phyloP scores from a whole-genome alignment of 345 rosid species.

The Fremontodendron californicum region DNA sequence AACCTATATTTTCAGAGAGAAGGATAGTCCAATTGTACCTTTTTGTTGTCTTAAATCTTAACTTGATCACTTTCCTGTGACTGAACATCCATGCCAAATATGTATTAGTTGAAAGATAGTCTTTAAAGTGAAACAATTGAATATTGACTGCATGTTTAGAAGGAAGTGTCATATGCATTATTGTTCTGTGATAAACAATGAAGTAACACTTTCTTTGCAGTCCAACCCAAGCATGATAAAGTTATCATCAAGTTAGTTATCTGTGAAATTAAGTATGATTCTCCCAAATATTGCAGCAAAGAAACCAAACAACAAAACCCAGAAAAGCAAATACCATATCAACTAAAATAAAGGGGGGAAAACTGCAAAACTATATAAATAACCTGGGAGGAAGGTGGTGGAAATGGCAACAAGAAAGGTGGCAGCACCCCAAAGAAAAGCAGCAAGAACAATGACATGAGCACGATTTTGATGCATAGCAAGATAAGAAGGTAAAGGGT shows the following conservation, averaged over 20 bases:
- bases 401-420: constrained; percentile 65
- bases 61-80: too few species aligned
- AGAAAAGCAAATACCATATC: constrained; percentile 3
- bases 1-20: not conserved
- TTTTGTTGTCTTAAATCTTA: not conserved
- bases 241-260: not conserved
- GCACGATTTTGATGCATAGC: constrained; percentile 52
- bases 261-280: too few species aligned
- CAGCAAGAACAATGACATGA: constrained; percentile 65
- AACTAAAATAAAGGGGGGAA: not conserved
- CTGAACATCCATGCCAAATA: too few species aligned
- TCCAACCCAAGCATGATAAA: not conserved
- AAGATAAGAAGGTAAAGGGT: constrained; percentile 69
- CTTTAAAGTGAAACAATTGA: too few species aligned
- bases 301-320: not conserved
- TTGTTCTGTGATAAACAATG: not conserved
- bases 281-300: not conserved
- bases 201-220: not conserved
- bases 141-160: not conserved
- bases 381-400: constrained; percentile 61
- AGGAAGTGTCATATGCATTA: not conserved
- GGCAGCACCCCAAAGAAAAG: constrained; percentile 64
- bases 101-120: too few species aligned
- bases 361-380: not conserved
- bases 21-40: not conserved